Evolutionary conservation across 257 asterid genomes (phyloP).

Genomic region (Apocynum venetum): DNA sequence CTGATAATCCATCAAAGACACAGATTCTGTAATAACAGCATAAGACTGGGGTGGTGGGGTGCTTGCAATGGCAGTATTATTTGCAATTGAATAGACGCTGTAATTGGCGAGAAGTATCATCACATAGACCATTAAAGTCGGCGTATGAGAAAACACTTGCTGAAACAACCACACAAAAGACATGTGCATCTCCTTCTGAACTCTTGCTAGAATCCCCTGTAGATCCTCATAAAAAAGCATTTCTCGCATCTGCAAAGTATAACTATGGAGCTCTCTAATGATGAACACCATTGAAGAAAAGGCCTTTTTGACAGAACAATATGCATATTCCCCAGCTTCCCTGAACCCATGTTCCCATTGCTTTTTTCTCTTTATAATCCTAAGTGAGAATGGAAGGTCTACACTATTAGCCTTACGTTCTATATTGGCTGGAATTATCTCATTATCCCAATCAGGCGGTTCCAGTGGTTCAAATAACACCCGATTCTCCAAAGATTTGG

Average conservation of each 20-base stretch:
- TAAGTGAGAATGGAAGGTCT: conserved; percentile 78
- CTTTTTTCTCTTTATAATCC: conserved; percentile 67
- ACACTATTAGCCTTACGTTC: conserved; percentile 68
- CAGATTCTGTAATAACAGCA: conserved; percentile 32
- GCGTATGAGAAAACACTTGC: conserved; percentile 89
- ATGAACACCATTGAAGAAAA: conserved; percentile 96
- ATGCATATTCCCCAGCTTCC: conserved; percentile 64
- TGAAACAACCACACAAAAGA: conserved; percentile 96
- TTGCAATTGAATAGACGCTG: conserved; percentile 75
- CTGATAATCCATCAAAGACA: conserved; percentile 46
- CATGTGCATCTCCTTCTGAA: conserved; percentile 77
- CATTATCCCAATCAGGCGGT: conserved; percentile 51
- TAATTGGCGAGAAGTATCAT: conserved; percentile 91
- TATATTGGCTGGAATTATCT: conserved; percentile 50
- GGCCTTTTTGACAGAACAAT: conserved; percentile 76
- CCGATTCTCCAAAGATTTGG: conserved; percentile 23
- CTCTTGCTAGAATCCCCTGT: conserved; percentile 71
- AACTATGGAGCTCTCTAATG: conserved; percentile 78
- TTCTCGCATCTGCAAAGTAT: conserved; percentile 75
- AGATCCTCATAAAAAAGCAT: conserved; percentile 63
- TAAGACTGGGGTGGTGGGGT: conserved; percentile 30
- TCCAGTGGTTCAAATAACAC: conserved; percentile 43
- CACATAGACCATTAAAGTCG: conserved; percentile 83
- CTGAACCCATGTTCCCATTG: conserved; percentile 68
- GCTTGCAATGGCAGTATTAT: conserved; percentile 48